Evolutionary conservation across 306 rosid genomes (phyloP).

Genomic region (Cicer pinnatifidum): DNA sequence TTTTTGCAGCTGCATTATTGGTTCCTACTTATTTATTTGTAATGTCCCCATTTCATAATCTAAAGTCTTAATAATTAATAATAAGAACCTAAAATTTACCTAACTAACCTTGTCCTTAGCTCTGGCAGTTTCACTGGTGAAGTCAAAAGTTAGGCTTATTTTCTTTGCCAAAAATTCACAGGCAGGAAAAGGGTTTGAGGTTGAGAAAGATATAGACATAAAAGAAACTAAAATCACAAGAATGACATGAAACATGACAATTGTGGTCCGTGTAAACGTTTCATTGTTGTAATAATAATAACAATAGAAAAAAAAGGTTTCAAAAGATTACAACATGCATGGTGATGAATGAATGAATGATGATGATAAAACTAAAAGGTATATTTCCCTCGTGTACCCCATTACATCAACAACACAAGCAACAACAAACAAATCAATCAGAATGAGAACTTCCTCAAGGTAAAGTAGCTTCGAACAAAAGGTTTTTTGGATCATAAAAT

Average conservation of each 20-base stretch:
- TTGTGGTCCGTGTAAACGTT: conserved; percentile 45
- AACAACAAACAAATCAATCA: conserved; percentile 44
- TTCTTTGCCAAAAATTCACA: conserved; percentile 54
- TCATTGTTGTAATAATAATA: conserved; percentile 28
- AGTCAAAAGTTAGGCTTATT: conserved; percentile 51
- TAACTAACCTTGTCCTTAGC: conserved; percentile 62
- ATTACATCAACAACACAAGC: conserved; percentile 46
- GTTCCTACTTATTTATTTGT: conserved; percentile 20
- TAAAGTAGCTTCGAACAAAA: conserved; percentile 45
- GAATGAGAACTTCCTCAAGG: conserved; percentile 44
- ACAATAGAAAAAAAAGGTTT: conserved; percentile 41
- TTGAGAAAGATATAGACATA: conserved; percentile 43
- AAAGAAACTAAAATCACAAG: conserved; percentile 69
- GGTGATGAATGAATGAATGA: conserved; percentile 32
- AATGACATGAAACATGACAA: conserved; percentile 63
- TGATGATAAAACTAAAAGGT: conserved; percentile 41
- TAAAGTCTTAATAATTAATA: conserved; percentile 41
- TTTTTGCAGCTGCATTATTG: conserved; percentile 34
- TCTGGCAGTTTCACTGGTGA: conserved; percentile 49
- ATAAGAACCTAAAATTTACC: conserved; percentile 37
- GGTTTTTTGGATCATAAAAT: conserved; percentile 30
- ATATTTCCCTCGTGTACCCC: conserved; percentile 55
- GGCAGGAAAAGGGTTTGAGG: conserved; percentile 38
- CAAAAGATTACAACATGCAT: conserved; percentile 46
- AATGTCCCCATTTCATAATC: conserved; percentile 38